phyloP scores from a whole-genome alignment of 108 stramenopile genomes.

The Bacterosira constricta region DNA sequence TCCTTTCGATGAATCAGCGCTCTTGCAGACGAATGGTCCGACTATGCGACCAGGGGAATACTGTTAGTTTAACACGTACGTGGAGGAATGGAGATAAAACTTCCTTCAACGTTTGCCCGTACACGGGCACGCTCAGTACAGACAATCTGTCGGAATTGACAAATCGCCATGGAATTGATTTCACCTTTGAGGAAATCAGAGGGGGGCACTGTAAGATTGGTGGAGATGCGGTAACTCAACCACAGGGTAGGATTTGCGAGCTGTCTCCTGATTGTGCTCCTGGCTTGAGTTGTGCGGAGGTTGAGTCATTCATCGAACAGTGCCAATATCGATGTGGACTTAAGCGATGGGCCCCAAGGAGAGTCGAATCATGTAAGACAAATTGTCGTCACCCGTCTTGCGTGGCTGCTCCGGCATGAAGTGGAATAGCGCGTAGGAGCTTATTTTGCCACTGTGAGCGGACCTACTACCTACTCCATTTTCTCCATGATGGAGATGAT shows the following conservation, averaged over 20 bases:
- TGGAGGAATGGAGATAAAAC: constrained; percentile 13
- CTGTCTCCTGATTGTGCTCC: neutral
- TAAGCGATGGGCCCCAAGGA: neutral
- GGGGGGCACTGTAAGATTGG: neutral
- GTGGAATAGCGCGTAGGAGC: neutral
- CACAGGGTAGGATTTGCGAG: neutral
- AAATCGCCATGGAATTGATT: neutral
- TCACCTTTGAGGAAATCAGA: neutral
- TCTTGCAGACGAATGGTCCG: neutral
- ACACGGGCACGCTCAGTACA: neutral
- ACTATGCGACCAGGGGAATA: constrained; percentile 2
- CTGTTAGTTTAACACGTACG: constrained; percentile 1
- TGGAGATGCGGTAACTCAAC: neutral
- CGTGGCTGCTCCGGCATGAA: neutral
- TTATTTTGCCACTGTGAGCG: neutral
- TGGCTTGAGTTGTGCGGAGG: neutral
- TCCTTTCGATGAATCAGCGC: neutral
- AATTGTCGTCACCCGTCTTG: constrained; percentile 6
- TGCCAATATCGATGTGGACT: constrained; percentile 4
- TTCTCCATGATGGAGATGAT: too few relatives aligned
- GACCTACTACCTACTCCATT: too few relatives aligned
- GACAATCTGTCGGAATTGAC: neutral
- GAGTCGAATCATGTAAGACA: neutral
- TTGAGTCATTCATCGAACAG: neutral
- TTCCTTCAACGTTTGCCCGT: constrained; percentile 10